A percentile compares a stretch with the other conserved stretches of the same genome.
Conservation (phyloP, 2,329 filamentous ascomycete species). For the Talaromyces islandicus region DNA sequence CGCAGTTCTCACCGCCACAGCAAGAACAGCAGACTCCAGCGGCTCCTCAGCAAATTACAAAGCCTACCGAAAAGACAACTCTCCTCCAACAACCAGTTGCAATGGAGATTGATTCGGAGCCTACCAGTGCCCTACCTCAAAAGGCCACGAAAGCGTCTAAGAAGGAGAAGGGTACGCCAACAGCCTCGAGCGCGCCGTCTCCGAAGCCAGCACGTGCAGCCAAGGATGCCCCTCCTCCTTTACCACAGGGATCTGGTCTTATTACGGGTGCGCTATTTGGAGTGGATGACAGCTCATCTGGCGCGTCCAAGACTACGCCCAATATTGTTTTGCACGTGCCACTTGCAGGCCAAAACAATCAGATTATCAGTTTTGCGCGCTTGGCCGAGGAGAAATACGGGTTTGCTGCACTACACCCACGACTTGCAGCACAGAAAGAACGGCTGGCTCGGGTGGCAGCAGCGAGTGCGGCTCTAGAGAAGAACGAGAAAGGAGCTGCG, state of each 20-base stretch:
- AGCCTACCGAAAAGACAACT: conserved; percentile 12
- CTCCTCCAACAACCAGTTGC: conserved; percentile 18
- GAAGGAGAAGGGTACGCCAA: conserved; percentile 39
- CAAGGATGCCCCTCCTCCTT: conserved; percentile 52
- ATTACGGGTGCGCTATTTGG: conserved; percentile 58
- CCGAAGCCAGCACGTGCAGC: conserved; percentile 48
- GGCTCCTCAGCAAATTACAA: neutral
- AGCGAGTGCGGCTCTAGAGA: conserved; percentile 78
- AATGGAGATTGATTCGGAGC: conserved; percentile 30
- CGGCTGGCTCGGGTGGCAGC: conserved; percentile 83
- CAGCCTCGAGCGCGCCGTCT: conserved; percentile 48
- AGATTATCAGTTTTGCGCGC: conserved; percentile 91
- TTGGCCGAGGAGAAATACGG: conserved; percentile 91
- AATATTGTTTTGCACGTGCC: conserved; percentile 82
- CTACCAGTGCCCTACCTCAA: conserved; percentile 12
- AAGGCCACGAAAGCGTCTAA: conserved; percentile 25
- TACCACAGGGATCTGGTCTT: conserved; percentile 59
- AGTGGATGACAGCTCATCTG: conserved; percentile 40
- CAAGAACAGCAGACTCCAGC: neutral
- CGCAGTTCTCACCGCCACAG: conserved; percentile 12
- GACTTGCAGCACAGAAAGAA: conserved; percentile 80
- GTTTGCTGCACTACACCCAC: conserved; percentile 87
- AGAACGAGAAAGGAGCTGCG: conserved; percentile 58
- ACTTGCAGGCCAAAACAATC: conserved; percentile 74
- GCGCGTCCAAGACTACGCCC: conserved; percentile 46